Percentiles rank a stretch among this genome's conserved stretches.
Conservation (phyloP, 2,329 filamentous ascomycete species). For the Cyphellophora attinorum region DNA sequence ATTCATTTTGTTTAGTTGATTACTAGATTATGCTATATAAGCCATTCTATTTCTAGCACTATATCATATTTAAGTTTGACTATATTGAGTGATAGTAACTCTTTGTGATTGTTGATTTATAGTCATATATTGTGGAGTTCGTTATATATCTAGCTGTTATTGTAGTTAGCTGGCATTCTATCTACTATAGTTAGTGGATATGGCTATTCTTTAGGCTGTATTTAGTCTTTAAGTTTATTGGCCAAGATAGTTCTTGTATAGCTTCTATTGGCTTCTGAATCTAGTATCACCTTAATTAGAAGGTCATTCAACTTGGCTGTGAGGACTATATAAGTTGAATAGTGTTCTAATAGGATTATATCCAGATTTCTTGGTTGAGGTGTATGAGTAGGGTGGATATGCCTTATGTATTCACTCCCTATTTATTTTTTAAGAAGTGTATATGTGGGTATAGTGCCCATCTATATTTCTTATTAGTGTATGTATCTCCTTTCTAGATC, state of each 20-base stretch:
- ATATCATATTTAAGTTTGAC: background rate
- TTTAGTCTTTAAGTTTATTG: background rate
- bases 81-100: background rate
- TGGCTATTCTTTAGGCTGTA: background rate
- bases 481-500: background rate
- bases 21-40: conserved; percentile 1
- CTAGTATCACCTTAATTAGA: background rate
- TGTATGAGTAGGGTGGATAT: background rate
- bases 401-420: background rate
- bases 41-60: conserved; percentile 1
- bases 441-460: background rate
- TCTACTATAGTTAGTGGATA: background rate
- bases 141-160: background rate
- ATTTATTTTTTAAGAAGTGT: background rate
- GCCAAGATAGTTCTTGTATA: background rate
- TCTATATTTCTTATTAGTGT: background rate
- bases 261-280: background rate
- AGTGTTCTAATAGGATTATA: background rate
- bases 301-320: background rate
- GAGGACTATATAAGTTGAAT: background rate
- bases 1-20: background rate
- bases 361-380: background rate
- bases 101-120: background rate
- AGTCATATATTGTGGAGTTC: background rate
- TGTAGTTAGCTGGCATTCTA: background rate